Evolutionary conservation across 2,329 filamentous ascomycete genomes (phyloP), one percentile per base, ranked within the genome.

Genomic region (Talaromyces atroroseus): DNA sequence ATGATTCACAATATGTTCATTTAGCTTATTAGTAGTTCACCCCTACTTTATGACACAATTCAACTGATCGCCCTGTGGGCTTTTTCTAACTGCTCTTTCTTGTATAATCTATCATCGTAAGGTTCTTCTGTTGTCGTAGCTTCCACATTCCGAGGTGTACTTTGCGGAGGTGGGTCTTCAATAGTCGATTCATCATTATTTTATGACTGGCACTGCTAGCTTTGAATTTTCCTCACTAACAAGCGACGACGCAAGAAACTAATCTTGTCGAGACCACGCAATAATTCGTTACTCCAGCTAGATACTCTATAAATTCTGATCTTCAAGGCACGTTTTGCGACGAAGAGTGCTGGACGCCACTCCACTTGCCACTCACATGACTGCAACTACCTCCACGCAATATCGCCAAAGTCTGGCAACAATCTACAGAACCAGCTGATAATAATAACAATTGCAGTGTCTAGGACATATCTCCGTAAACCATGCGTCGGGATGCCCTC

Each of bases 401-500:
- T 2, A 21, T 44, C 40, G 20, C 40, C 4, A 36, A 36, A 36
- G 32, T 36, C 14, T 16, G 29, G 8, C 5, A 36, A 36, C 32
- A 36, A 36, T 32, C 29, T 32, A 32, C 32, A 42, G 7, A n/a
- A 42, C 38, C 38, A 42, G n/a, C 38, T 42, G 24, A 26, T 26
- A 40, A 40, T 40, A 20, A 20, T 11, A 42, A 42, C 10, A 44
- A 18, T 44, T 10, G 18, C 40, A 23, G 20, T 11, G 38, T n/a
- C 36, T 40, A 40, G n/a, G 8, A 40, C 12, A 44, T 18, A 44
- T 21, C 20, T 44, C 10, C 6, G 5, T 16, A 5, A 21, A 70
- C 60, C 56, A 64, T 66, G 63, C 59, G 63, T 62, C 72, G 72
- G 75, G 62, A 83, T 83, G 81, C 80, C 80, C 68, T 78, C 80